Base-by-base conservation (phyloP, 306 rosid species). In the Cucurbita moschata region DNA sequence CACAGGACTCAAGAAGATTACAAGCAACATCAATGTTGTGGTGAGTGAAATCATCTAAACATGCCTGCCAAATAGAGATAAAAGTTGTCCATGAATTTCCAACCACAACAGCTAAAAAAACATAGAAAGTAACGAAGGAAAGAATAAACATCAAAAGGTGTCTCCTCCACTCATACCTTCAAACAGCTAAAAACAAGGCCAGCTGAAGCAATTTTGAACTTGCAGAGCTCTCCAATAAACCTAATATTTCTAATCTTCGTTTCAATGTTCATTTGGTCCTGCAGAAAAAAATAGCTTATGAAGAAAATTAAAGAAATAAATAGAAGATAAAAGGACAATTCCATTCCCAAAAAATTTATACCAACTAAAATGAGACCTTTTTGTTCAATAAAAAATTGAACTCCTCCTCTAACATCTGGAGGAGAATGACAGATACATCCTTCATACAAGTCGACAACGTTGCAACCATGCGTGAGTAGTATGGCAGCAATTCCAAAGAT, bases 251-350 rank as follows among this genome's bases (percentile, higher is more conserved):
- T 86, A 71, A 95, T 91, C 85, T 95, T 95, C 37, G 99, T 88
- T 82, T 95, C 99, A 72, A 95, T 95, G 85, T 95, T 95, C 96
- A 95, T 95, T 85, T 95, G 99, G 82, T 95, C 99, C 99, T 95
- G 92, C 79, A 62, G 35, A 49, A 21, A 2, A 75, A 51, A 39
- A 50, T 1, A 56, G 42, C 39, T 37, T 3, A 43, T 7, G 47
- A 47, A 12, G 50, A 42, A 30, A 19, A 74, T 15, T 5, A 26
- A 40, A 13, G 5, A 76, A 38, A 57, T 53, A 55, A 37, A 66
- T 58, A 53, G 6, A 43, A 71, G 72, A 51, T 11, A 47, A 47
- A 47, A 75, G 23, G 15, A 8, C 6, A 62, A 30, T 15, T 30
- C 44, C 47, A 26, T 38, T 47, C 18, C 39, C 13, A 46, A 26